phyloP scores from a whole-genome alignment of 257 asterid species.

The Cruciata laevipes region DNA sequence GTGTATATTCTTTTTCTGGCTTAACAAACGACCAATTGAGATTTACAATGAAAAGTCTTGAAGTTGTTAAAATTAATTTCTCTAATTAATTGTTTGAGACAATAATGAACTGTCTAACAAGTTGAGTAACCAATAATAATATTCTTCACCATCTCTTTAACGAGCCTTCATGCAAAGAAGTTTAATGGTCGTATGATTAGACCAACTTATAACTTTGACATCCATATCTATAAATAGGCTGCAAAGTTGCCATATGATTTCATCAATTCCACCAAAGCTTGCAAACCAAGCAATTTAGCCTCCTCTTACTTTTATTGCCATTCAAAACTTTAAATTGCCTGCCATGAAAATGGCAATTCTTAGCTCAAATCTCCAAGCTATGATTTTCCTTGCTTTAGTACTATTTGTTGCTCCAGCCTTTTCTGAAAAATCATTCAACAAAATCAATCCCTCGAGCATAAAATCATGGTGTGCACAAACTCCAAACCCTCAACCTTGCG shows the following conservation, averaged over 20 bases:
- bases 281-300: background rate
- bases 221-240: constrained; percentile 7
- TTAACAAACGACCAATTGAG: background rate
- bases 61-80: background rate
- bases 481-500: constrained; percentile 73
- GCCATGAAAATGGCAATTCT: background rate
- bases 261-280: background rate
- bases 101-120: background rate
- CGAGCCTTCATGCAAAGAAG: background rate
- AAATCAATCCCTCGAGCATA: constrained; percentile 9
- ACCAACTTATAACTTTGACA: background rate
- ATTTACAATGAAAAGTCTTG: background rate
- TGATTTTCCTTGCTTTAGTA: background rate
- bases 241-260: background rate
- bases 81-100: too few species aligned
- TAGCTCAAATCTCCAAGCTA: too few species aligned
- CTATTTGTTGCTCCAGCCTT: constrained; percentile 25
- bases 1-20: background rate
- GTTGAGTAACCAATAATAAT: background rate
- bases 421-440: background rate
- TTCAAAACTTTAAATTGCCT: background rate
- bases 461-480: constrained; percentile 71
- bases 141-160: background rate
- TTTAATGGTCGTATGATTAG: background rate
- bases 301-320: background rate